Conservation (phyloP, 495 filamentous ascomycete genomes). For the Zalerion maritima region DNA sequence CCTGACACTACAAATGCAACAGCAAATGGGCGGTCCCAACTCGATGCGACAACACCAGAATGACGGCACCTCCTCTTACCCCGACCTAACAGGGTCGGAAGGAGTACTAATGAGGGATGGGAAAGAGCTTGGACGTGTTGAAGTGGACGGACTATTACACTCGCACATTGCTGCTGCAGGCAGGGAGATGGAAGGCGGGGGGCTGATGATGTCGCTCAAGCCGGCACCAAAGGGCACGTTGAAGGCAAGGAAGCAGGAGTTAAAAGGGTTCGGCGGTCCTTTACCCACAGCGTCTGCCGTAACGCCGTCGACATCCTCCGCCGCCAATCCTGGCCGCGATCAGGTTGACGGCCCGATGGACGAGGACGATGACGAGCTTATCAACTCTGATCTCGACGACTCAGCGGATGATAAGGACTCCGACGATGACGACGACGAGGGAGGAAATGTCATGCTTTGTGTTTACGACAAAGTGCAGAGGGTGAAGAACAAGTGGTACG, state of each 20-base stretch:
- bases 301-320: neutral
- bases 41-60: conserved; percentile 45
- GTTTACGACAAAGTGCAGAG: conserved; percentile 98
- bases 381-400: conserved; percentile 97
- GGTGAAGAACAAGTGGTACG: conserved; percentile 97
- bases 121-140: conserved; percentile 31
- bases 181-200: conserved; percentile 60
- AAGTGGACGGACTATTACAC: conserved; percentile 47
- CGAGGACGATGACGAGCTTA: conserved; percentile 70
- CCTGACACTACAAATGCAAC: no score
- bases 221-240: conserved; percentile 21
- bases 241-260: conserved; percentile 13
- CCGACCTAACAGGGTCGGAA: conserved; percentile 33
- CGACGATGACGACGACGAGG: conserved; percentile 64
- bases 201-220: conserved; percentile 59
- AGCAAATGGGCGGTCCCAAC: conserved; percentile 25
- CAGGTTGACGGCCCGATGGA: conserved; percentile 61
- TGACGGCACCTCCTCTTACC: conserved; percentile 52
- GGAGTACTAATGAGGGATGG: conserved; percentile 35
- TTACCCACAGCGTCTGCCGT: no score
- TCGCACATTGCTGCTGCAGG: conserved; percentile 53
- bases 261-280: conserved; percentile 12
- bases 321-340: conserved; percentile 5
- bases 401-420: conserved; percentile 70
- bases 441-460: conserved; percentile 83